Base-by-base conservation (phyloP, 306 rosid genomes). In the Citrullus amarus region DNA sequence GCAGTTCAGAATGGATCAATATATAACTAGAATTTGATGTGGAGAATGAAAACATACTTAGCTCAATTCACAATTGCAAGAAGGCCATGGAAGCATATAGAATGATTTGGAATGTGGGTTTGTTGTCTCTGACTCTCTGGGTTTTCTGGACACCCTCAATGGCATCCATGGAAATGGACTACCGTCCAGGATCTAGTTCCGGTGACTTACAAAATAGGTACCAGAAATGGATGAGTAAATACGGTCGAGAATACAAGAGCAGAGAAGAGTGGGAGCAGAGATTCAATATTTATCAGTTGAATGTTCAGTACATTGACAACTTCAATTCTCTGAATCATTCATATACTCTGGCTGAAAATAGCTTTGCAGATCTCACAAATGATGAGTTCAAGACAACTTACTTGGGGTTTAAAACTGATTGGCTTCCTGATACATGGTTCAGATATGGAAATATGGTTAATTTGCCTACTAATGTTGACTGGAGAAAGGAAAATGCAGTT, bases 401-500 rank as follows among this genome's bases (percentile, higher is more conserved):
- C 84, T 76, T 91, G 68, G 91, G 97, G 53, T 84, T 38, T 46
- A 69, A 2, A 79, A 43, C 76, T 0, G 32, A 1, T 38, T 22
- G 16, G 44, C 61, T 4, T 32, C 50, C 14, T 30, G 53, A 43
- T 18, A 86, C 83, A 30, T 20, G 61, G 62, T 85, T 84, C 85
- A 81, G 55, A 76, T 81, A 84, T 75, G 84, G 69, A 16, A 54
- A 69, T 17, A 65, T 67, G 41, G 61, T 30, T 44, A 48, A 53
- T 16, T 6, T 53, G 57, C 57, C 57, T 53, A 53, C 20, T 53
- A 15, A 53, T 16, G 57, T 53, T 16, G 93, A 91, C 79, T 91
- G 98, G 97, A 90, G 97, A 86, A 78, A 82, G 72, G 81, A 80
- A 39, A 91, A 92, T 14, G 88, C 89, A 6, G 86, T 89, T 70